phyloP scores from a whole-genome alignment of 371 early-diverging fungal genomes.

The Aphelidium insulamus region DNA sequence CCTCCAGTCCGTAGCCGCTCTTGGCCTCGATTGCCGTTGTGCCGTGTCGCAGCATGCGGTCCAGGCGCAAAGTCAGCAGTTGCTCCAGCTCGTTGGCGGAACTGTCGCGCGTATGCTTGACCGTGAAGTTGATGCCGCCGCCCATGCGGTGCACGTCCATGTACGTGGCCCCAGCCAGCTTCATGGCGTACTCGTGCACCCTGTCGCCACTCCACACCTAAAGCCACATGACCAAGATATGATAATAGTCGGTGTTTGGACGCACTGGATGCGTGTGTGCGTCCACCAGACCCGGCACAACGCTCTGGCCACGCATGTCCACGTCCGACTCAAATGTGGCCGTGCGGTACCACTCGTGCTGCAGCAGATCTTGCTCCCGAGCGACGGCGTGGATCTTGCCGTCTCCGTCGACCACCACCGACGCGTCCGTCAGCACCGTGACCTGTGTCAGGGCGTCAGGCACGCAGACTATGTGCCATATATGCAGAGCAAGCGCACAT shows the following conservation, averaged over 20 bases:
- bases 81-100: slow-evolving; percentile 1
- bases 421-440: neutral
- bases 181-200: slow-evolving; percentile 3
- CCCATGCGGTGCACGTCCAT: slow-evolving; percentile 4
- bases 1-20: slow-evolving; percentile 3
- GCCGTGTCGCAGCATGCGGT: slow-evolving; percentile 1
- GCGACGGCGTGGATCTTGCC: slow-evolving; percentile 1
- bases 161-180: slow-evolving; percentile 3
- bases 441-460: neutral
- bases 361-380: neutral
- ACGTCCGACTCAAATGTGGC: neutral
- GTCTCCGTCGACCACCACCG: neutral
- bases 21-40: slow-evolving; percentile 3
- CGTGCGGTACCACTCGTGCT: neutral
- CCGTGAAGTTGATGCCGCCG: slow-evolving; percentile 4
- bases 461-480: neutral
- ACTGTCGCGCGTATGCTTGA: neutral
- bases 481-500: neutral
- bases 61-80: neutral
- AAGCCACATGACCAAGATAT: neutral
- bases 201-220: slow-evolving; percentile 3
- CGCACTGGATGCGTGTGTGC: slow-evolving; percentile 4
- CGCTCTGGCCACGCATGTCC: neutral
- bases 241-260: neutral
- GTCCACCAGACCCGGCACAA: slow-evolving; percentile 3